Conservation (phyloP, 1,284 basidiomycete genomes). For the Inonotus obliquus region DNA sequence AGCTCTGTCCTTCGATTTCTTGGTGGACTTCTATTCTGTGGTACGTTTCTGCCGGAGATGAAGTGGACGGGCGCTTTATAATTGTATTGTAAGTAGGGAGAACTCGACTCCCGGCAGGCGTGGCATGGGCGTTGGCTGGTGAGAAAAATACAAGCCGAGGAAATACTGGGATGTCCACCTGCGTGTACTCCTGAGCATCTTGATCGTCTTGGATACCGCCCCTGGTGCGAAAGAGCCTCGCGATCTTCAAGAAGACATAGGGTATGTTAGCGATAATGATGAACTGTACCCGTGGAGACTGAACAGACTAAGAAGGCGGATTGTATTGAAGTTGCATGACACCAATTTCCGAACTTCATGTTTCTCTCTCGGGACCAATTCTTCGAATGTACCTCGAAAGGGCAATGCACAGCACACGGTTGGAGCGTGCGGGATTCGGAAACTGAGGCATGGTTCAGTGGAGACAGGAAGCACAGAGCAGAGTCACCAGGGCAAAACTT, state of each 20-base stretch:
- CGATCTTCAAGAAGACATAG: not conserved
- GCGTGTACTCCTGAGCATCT: not conserved
- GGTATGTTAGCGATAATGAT: not conserved
- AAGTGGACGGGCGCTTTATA: too few relatives aligned
- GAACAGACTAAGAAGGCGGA: not conserved
- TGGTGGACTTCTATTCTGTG: too few relatives aligned
- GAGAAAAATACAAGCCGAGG: not conserved
- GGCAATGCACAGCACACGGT: not conserved
- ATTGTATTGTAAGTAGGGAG: too few relatives aligned
- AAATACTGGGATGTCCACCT: too few relatives aligned
- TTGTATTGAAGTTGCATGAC: not conserved
- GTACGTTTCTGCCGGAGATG: too few relatives aligned
- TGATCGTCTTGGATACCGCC: not conserved
- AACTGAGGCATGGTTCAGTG: not conserved
- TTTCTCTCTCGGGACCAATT: not conserved
- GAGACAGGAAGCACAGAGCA: not conserved
- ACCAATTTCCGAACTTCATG: not conserved
- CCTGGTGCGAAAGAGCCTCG: not conserved
- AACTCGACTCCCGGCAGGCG: too few relatives aligned
- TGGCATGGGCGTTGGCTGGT: too few relatives aligned
- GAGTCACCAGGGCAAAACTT: not conserved
- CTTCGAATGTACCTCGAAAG: not conserved
- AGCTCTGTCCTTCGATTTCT: too few relatives aligned
- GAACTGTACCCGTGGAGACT: not conserved
- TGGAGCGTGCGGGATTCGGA: not conserved